Base-by-base conservation (phyloP, 768 basidiomycete species). In the Chalciporus sphaerocephalus region DNA sequence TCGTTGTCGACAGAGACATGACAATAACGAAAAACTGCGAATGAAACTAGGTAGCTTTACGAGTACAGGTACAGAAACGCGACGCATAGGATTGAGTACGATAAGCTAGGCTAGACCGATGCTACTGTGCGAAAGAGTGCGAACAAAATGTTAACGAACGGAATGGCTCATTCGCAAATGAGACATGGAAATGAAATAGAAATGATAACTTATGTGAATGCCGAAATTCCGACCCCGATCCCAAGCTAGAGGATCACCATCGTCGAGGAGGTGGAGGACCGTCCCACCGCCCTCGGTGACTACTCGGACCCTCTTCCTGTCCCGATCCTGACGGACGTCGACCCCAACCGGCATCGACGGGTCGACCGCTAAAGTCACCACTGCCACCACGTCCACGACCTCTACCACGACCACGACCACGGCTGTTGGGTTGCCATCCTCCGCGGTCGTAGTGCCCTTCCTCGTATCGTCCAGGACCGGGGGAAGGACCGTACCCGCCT, bases 281-380 rank as follows among this genome's bases (percentile, higher is more conserved):
- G 9, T 64, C 61, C 61, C 61, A 61, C 13, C 56, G 59, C 5
- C 52, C 50, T 15, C 55, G 60, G 4, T 61, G 42, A n/a, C 53
- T 50, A 7, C 53, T 43, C 12, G 62, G 55, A 10, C 44, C 51
- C 55, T 83, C 80, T 8, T 72, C 61, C 37, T 74, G 62, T 37
- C 70, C 60, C 8, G 62, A 38, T 37, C 70, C 60, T 8, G 62
- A 38, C 37, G 64, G 59, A 40, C 62, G 59, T 42, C 64, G 50
- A 5, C 52, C 48, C 51, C 64, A 56, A 18, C 71, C 66, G 16
- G 59, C 57, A 54, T 85, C 83, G 15, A 75, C 65, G 27, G 78
- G 65, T 33, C 70, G 57, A 33, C 68, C 69, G 23, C 60, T 54
- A 28, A 68, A 56, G 12, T 65, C 60, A 2, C 58, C 48, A n/a